Evolutionary conservation across 106 monocot genomes (phyloP).

Genomic region (Posidonia australis): DNA sequence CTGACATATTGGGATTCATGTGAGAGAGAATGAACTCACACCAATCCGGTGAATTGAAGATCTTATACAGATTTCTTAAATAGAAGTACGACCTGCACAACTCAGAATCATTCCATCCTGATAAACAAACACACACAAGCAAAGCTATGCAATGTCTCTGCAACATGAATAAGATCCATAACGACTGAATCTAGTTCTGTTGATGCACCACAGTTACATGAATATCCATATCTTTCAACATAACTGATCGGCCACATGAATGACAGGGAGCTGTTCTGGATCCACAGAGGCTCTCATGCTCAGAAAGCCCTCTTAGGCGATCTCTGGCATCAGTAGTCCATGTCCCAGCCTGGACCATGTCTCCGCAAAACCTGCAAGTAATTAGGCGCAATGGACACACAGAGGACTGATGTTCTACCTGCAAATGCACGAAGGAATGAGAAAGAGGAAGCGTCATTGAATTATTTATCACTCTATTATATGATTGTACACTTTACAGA

Average conservation of each 20-base stretch:
- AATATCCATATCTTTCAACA: slow-evolving; percentile 95
- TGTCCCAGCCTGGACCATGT: slow-evolving; percentile 75
- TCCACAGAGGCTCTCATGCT: slow-evolving; percentile 87
- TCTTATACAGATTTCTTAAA: too few relatives aligned
- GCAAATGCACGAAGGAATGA: slow-evolving; percentile 4
- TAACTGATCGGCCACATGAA: slow-evolving; percentile 82
- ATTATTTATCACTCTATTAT: too few relatives aligned
- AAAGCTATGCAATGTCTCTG: not conserved
- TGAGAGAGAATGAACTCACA: too few relatives aligned
- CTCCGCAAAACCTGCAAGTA: slow-evolving; percentile 78
- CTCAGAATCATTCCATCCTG: not conserved
- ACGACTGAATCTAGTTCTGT: not conserved
- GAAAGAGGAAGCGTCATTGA: not conserved
- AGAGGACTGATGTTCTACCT: slow-evolving; percentile 69
- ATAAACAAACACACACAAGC: not conserved
- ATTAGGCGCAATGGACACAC: slow-evolving; percentile 71
- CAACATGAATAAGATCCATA: not conserved
- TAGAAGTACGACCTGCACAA: not conserved
- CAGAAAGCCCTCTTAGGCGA: slow-evolving; percentile 55
- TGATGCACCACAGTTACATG: slow-evolving; percentile 87
- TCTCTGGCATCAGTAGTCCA: slow-evolving; percentile 52
- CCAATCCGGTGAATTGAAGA: too few relatives aligned
- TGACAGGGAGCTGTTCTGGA: slow-evolving; percentile 92
- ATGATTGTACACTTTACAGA: too few relatives aligned
- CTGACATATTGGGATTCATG: too few relatives aligned